These are phyloP conservation scores for Agastache rugosa DNA, from an alignment of 257 asterid genomes.

Conservation along the genomic window DNA sequence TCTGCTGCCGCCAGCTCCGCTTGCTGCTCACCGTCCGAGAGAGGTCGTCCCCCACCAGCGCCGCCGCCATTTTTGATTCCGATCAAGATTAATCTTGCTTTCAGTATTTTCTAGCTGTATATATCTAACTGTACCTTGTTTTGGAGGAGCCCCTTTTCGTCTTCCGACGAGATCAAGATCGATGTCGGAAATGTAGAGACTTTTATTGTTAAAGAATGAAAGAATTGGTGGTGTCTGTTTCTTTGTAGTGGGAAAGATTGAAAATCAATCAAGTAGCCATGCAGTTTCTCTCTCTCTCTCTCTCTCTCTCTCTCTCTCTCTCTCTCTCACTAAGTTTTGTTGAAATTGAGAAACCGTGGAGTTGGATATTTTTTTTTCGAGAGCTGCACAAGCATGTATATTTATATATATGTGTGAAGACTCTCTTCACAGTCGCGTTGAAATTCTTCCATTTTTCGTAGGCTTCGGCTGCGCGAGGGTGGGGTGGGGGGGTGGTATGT, in stretches of 20 bases:
- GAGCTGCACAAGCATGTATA: not conserved
- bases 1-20: conserved; percentile 70
- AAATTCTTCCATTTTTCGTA: not conserved
- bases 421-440: conserved; percentile 7
- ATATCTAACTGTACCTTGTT: not conserved
- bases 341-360: not conserved
- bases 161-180: too few relatives aligned
- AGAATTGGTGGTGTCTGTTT: conserved; percentile 19
- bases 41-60: conserved; percentile 60
- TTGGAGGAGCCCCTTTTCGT: too few relatives aligned
- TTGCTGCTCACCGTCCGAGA: conserved; percentile 51
- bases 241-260: conserved; percentile 9
- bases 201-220: conserved; percentile 7
- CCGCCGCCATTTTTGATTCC: conserved; percentile 48
- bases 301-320: not conserved
- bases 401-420: conserved; percentile 5
- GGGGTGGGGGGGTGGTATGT: not conserved
- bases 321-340: not conserved
- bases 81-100: not conserved
- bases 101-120: too few relatives aligned
- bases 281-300: conserved; percentile 26
- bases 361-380: not conserved
- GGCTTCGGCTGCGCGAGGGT: conserved; percentile 7
- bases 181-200: not conserved
- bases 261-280: conserved; percentile 7